These are phyloP conservation scores for Ailanthus altissimus DNA, from an alignment of 345 rosid species.

Conservation along the genomic window DNA sequence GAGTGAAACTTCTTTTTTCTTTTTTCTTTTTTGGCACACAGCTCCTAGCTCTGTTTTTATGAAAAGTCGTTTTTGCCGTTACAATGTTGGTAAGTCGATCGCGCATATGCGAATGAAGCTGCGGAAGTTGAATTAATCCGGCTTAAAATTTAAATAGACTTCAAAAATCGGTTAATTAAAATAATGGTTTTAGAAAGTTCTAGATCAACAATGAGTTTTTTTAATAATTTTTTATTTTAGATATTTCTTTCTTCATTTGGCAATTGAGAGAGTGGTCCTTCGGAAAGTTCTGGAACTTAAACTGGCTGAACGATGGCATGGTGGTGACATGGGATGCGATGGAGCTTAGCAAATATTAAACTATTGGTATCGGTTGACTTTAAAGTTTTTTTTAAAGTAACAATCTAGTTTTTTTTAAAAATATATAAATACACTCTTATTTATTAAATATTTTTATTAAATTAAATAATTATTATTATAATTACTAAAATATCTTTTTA, in stretches of 20 bases:
- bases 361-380: too few species aligned
- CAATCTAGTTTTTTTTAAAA: not conserved
- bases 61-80: slow-evolving; percentile 32
- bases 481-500: too few species aligned
- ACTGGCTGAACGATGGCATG: not conserved
- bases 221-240: not conserved
- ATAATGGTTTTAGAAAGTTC: slow-evolving; percentile 40
- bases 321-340: slow-evolving; percentile 11
- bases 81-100: not conserved
- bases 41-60: not conserved
- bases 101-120: slow-evolving; percentile 19
- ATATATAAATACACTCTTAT: too few species aligned
- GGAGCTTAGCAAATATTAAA: not conserved
- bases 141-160: slow-evolving; percentile 18
- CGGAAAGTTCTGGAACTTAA: slow-evolving; percentile 51
- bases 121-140: not conserved
- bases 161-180: slow-evolving; percentile 9
- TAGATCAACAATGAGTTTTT: slow-evolving; percentile 15
- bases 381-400: too few species aligned
- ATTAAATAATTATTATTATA: too few species aligned
- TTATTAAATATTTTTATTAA: not conserved
- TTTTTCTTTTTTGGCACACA: not conserved
- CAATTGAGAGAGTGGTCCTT: not conserved
- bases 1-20: not conserved
- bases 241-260: not conserved